These are phyloP conservation scores for Boletus hoseneyae DNA, from an alignment of 1,284 basidiomycete genomes.

Conservation along the genomic window DNA sequence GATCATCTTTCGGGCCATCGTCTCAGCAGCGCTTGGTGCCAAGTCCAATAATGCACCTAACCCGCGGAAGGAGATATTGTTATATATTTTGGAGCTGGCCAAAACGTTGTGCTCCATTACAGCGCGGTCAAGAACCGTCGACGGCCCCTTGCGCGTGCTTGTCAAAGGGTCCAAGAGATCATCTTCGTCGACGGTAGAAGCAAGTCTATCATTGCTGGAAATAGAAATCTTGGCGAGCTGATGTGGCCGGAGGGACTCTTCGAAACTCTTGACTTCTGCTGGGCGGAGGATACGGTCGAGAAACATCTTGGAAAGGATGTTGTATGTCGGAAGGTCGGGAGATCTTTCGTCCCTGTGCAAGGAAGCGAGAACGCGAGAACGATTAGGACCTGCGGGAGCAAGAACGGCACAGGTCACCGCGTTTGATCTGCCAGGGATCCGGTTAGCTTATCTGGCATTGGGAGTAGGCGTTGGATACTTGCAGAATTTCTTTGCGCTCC, in stretches of 20 bases:
- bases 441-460: constrained; percentile 1
- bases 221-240: constrained; percentile 89
- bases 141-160: constrained; percentile 80
- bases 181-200: constrained; percentile 58
- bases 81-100: constrained; percentile 92
- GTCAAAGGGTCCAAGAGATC: constrained; percentile 49
- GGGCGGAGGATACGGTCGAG: constrained; percentile 93
- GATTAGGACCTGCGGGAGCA: constrained; percentile 95
- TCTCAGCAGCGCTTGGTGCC: constrained; percentile 85
- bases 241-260: constrained; percentile 83
- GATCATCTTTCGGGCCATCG: constrained; percentile 94
- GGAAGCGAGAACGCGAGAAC: constrained; percentile 87
- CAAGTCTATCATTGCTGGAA: constrained; percentile 73
- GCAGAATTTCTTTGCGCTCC: constrained; percentile 86
- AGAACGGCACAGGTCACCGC: constrained; percentile 95
- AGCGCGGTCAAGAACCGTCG: constrained; percentile 95
- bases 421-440: constrained; percentile 56
- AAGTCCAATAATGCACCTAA: constrained; percentile 83
- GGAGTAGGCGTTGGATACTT: constrained; percentile 30
- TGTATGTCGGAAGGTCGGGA: constrained; percentile 73
- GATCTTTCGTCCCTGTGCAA: constrained; percentile 94
- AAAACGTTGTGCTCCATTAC: constrained; percentile 98
- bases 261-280: constrained; percentile 87
- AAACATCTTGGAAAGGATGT: constrained; percentile 96
- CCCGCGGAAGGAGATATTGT: constrained; percentile 90